Percentiles rank a stretch among this genome's conserved stretches.
These are phyloP conservation scores for Fusarium protoensiforme DNA, from an alignment of 2,329 filamentous ascomycete species.

Conservation along the genomic window DNA sequence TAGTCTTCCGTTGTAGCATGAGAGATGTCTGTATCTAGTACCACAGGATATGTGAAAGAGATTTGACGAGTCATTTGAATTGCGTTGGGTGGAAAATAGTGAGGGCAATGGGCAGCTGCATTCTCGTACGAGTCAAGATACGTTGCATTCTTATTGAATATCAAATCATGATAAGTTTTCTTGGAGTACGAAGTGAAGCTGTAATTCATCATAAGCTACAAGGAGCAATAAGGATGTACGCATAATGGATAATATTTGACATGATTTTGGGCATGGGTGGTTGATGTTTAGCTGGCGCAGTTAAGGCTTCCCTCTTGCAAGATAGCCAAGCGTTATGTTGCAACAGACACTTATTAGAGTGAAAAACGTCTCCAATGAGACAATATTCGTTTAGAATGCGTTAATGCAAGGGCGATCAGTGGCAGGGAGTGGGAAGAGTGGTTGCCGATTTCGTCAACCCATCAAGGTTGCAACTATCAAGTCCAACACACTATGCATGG, in stretches of 20 bases:
- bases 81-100: not conserved
- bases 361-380: not conserved
- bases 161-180: not conserved
- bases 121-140: not conserved
- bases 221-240: fast-evolving
- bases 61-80: not conserved
- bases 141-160: not conserved
- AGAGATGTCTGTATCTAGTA: not conserved
- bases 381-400: not conserved
- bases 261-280: not conserved
- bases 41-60: not conserved
- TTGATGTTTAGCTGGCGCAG: not conserved
- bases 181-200: not conserved
- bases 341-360: not conserved
- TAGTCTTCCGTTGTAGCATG: not conserved
- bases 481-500: not conserved
- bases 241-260: not conserved
- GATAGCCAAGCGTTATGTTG: not conserved
- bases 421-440: not conserved
- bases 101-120: not conserved
- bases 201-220: not conserved
- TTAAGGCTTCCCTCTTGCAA: not conserved
- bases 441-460: not conserved
- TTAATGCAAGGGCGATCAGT: not conserved
- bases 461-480: not conserved